Conservation (phyloP, 2,329 filamentous ascomycete genomes). For the Fusarium ramigenum region DNA sequence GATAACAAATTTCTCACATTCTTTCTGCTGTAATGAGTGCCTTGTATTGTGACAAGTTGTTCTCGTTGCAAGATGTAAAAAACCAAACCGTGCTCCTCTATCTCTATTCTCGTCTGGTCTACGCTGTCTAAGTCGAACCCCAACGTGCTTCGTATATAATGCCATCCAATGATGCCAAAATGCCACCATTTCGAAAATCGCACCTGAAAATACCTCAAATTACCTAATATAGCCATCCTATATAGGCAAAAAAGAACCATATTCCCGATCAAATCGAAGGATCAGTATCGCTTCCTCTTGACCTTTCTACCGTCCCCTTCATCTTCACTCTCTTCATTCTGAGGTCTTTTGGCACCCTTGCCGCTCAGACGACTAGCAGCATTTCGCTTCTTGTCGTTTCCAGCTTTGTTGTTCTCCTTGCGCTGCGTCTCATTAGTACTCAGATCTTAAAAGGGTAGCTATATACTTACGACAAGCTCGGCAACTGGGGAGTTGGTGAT, state of each 20-base stretch:
- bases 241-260: background rate
- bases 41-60: too few relatives aligned
- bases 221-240: background rate
- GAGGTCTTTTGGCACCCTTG: constrained; percentile 22
- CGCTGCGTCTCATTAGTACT: constrained; percentile 17
- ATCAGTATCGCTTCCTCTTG: constrained; percentile 5
- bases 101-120: background rate
- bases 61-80: background rate
- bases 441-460: fast-evolving
- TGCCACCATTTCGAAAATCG: background rate
- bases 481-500: constrained; percentile 35
- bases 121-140: background rate
- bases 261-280: background rate
- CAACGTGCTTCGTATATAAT: background rate
- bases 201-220: background rate
- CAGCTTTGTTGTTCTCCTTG: constrained; percentile 37
- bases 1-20: background rate
- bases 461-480: constrained; percentile 27
- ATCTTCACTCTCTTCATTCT: constrained; percentile 19
- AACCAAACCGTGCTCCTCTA: background rate
- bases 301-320: background rate
- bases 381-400: constrained; percentile 38
- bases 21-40: background rate
- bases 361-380: constrained; percentile 2
- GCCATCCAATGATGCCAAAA: background rate